Base-by-base conservation (phyloP, 352 stramenopile genomes). In the Phytopythium sindhum region DNA sequence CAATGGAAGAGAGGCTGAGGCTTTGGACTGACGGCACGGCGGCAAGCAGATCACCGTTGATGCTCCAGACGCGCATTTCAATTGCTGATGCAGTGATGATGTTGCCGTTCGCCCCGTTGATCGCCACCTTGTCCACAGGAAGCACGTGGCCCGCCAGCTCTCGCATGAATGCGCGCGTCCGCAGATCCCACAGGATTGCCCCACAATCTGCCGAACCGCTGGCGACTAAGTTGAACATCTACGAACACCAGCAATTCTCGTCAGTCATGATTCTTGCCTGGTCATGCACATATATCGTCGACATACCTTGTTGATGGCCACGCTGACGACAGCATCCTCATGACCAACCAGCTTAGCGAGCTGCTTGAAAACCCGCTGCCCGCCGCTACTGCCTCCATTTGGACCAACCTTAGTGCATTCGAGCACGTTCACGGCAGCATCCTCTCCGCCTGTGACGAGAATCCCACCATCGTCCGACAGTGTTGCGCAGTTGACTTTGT, bases 31-130 rank as follows among this genome's bases (percentile, higher is more conserved):
- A 72, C 12, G 58, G 78, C 1, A 77, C 82, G n/a, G 72, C 73
- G 8, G 82, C 83, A 7, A 93, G 66, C 9, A 93, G 66, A 54
- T 93, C 85, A 1, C 85, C 85, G 29, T 93, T 93, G 52, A 93
- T 84, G 63, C 82, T 91, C 85, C 85, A 93, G 2, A 91, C 45
- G 4, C 85, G 81, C 9, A 93, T 17, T 51, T 93, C 82, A 0
- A 67, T 65, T 6, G 58, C 52, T 5, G 85, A 86, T 6, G 73
- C 64, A 3, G 84, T 88, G 15, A 90, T 21, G 7, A 93, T 45
- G 60, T 90, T 90, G 7, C 78, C 82, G 51, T 81, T 91, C 4
- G 84, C 68, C 21, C 77, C 70, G 65, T 93, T 93, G 65, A 93
- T 90, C 0, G 68, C 76, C 14, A 90, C 80, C 23, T 88, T 74